A percentile compares a stretch with the other conserved stretches of the same genome.
Conservation (phyloP, 2,329 filamentous ascomycete genomes). For the Zasmidium citrigriseum region DNA sequence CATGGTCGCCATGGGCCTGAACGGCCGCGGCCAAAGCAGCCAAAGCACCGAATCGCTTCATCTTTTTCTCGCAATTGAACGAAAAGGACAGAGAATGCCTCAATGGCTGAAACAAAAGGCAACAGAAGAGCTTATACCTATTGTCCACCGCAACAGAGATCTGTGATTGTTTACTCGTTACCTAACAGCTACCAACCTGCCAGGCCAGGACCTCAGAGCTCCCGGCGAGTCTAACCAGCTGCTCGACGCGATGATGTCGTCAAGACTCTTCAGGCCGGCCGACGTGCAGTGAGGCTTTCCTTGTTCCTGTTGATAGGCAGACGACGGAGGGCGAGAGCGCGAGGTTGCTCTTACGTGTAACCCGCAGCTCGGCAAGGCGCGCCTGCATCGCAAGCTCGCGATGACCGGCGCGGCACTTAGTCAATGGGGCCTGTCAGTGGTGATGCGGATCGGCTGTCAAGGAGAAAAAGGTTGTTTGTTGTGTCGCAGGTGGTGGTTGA, state of each 20-base stretch:
- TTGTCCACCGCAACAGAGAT: too few species aligned
- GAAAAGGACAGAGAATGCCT: background rate
- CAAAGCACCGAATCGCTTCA: conserved; percentile 23
- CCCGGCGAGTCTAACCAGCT: conserved; percentile 7
- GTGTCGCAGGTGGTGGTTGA: conserved; percentile 8
- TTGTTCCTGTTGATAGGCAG: conserved; percentile 26
- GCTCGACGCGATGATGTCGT: conserved; percentile 6
- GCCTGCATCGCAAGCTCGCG: background rate
- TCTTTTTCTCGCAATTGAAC: conserved; percentile 6
- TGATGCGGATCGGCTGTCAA: background rate
- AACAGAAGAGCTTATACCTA: background rate
- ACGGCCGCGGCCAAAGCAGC: conserved; percentile 49
- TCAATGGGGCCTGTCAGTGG: conserved; percentile 19
- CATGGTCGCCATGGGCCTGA: conserved; percentile 57
- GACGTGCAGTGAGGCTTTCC: conserved; percentile 17
- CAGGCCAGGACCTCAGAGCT: conserved; percentile 8
- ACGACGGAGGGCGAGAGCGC: conserved; percentile 5
- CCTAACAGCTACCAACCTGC: background rate
- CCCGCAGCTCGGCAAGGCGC: conserved; percentile 6
- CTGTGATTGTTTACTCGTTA: background rate
- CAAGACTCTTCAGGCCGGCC: conserved; percentile 11
- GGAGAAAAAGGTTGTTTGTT: background rate
- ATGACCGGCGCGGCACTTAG: conserved; percentile 14
- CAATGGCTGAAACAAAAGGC: background rate
- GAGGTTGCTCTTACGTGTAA: conserved; percentile 20